These are phyloP conservation scores for Amanita molliuscula DNA, from an alignment of 768 basidiomycete genomes.

Conservation along the genomic window DNA sequence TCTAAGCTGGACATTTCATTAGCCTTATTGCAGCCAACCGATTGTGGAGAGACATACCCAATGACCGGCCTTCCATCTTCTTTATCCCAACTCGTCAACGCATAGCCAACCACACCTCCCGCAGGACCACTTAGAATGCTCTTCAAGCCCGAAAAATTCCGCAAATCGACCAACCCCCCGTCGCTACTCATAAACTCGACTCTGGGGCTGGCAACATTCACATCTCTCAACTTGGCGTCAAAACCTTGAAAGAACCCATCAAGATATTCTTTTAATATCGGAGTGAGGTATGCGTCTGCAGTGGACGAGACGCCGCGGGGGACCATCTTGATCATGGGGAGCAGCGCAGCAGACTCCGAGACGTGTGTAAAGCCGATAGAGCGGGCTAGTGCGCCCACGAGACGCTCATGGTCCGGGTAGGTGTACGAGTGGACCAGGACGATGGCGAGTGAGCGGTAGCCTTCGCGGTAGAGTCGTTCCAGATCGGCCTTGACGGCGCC, in stretches of 20 bases:
- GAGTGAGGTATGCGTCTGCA: conserved; percentile 92
- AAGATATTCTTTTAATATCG: conserved; percentile 74
- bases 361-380: conserved; percentile 84
- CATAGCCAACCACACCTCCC: conserved; percentile 93
- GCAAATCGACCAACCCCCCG: conserved; percentile 70
- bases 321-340: conserved; percentile 94
- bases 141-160: conserved; percentile 88
- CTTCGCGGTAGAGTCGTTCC: conserved; percentile 62
- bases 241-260: conserved; percentile 90
- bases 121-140: conserved; percentile 91
- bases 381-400: conserved; percentile 63
- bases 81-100: conserved; percentile 84
- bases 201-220: conserved; percentile 45
- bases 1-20: conserved; percentile 45
- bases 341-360: conserved; percentile 78
- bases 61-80: conserved; percentile 66
- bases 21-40: no score
- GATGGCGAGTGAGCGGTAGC: conserved; percentile 83
- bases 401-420: conserved; percentile 74
- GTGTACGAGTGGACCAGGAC: conserved; percentile 90
- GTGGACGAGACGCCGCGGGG: conserved; percentile 88
- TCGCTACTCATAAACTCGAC: conserved; percentile 98
- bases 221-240: conserved; percentile 60
- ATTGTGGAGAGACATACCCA: conserved; percentile 40
- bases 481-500: conserved; percentile 46